Base-by-base conservation (phyloP, 2,329 filamentous ascomycete genomes). In the Teratosphaeria gauchensis region DNA sequence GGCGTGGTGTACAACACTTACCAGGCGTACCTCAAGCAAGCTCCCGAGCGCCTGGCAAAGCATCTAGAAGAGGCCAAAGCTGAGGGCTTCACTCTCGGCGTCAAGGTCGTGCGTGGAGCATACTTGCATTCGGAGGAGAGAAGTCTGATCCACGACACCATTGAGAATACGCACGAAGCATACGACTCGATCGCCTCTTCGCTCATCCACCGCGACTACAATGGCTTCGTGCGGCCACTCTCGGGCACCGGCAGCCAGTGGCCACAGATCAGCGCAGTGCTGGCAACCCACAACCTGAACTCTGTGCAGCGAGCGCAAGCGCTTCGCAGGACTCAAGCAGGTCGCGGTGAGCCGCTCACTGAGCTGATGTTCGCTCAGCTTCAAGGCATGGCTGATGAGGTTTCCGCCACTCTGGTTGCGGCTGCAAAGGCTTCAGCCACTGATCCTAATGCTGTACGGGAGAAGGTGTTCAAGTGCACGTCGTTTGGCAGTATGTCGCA, bases 341-440 rank as follows among this genome's bases (percentile, higher is more conserved):
- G 66, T 51, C 69, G 68, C 3, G 69, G 73, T 48, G 61, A 78
- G 61, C 48, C 73, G 2, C 76, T 76, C 3, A 77, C 82, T 1
- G 75, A 78, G 2, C 73, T 84, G 9, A 73, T 75, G 0, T 91
- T 90, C 72, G 88, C 88, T 2, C 92, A 96, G 75, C 82, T 96
- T 0, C 88, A 92, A 77, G 92, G 92, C 48, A 97, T 97, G 92
- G 92, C 92, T 1, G 92, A 97, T 66, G 92, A 96, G 71, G 85
- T 97, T 56, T 90, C 87, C 59, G 52, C 28, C 30, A 74, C 75
- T 2, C 71, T 84, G 0, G 70, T 84, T 16, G 74, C 81, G 59
- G 68, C 74, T 6, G 77, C 73, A 33, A 72, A 75, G 11, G 66
- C 72, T 42, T 66, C 66, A 31, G 54, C 64, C 62, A 63, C 66